phyloP scores from a whole-genome alignment of 768 basidiomycete species.

The Imleria badia region DNA sequence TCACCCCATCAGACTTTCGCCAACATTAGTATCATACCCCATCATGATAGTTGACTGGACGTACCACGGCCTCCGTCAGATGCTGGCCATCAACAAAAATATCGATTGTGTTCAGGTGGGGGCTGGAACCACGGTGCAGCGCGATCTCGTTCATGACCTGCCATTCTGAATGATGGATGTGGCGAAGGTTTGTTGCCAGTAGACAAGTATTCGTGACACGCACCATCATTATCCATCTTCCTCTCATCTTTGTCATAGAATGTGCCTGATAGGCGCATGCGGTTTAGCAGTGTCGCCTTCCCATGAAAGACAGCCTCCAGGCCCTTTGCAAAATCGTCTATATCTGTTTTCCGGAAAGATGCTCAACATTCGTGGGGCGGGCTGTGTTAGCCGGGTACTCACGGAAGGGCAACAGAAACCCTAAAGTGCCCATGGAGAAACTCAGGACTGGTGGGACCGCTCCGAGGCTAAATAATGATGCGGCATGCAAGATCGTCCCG shows the following conservation, averaged over 20 bases:
- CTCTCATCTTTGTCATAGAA: constrained; percentile 63
- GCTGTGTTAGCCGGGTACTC: constrained; percentile 31
- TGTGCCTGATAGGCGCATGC: constrained; percentile 87
- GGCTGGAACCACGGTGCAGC: constrained; percentile 86
- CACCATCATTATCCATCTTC: constrained; percentile 65
- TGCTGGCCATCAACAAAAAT: constrained; percentile 94
- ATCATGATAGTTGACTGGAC: constrained; percentile 33
- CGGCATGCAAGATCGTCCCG: constrained; percentile 92
- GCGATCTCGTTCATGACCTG: constrained; percentile 98
- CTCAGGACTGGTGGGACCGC: constrained; percentile 84
- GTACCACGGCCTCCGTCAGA: constrained; percentile 90
- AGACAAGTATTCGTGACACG: constrained; percentile 6
- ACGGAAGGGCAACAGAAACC: constrained; percentile 94
- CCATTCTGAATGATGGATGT: constrained; percentile 55
- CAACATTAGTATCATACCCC: constrained; percentile 13
- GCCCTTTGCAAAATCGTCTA: constrained; percentile 82
- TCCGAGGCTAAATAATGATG: constrained; percentile 85
- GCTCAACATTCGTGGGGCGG: not conserved
- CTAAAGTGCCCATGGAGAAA: constrained; percentile 77
- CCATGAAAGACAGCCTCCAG: constrained; percentile 77
- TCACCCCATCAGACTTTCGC: constrained; percentile 83
- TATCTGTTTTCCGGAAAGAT: constrained; percentile 50
- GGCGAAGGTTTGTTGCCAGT: not conserved
- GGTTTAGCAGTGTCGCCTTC: constrained; percentile 76
- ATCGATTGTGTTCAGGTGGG: constrained; percentile 91